Base-by-base conservation (phyloP, 23 red algal genomes). In the Pyropia yezoensis region DNA sequence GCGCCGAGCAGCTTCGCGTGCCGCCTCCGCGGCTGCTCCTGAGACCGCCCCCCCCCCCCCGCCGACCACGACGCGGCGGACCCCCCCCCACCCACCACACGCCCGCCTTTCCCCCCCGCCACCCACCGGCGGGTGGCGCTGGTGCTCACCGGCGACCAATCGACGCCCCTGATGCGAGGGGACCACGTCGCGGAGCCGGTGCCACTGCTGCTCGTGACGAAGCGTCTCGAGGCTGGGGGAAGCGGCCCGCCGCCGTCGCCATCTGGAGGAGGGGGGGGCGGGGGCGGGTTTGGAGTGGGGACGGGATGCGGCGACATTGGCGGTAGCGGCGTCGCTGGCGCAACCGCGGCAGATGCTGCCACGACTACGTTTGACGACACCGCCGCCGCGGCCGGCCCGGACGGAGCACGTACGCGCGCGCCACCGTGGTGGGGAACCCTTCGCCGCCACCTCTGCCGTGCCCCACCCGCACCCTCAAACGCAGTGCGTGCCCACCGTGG, bases 101-200 rank as follows among this genome's bases (percentile, higher is more conserved):
- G 53, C 18, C 2, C 18, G 18, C 17, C 53, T 9, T 1, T 9
- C 18, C 32, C 29, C 30, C 2, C 30, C 30, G 30, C 30, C 30
- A 6, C 30, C 30, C 30, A 33, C 30, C 30, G 30, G 30, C 34
- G 51, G 11, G 62, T 81, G 3, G 54, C 49, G 28, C 49, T 70
- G 52, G 65, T 68, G 18, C 26, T 81, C 20, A 69, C 65, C 45
- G 76, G 76, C 13, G 76, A 81, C 54, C 76, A 81, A 22, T 68
- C 63, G 21, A 81, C 76, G 15, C 76, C 76, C 1, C 26, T 70
- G 26, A 45, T 6, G 18, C 55, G 21, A 9, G 57, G 57, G 3
- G 76, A 68, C 57, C 76, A 81, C 64, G 49, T 30, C 13, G 69
- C 50, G 11, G 65, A 81, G 33, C 76, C 76, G 49, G 76, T 81